Base-by-base conservation (phyloP, 1,284 basidiomycete species). In the Ustilago hordei region DNA sequence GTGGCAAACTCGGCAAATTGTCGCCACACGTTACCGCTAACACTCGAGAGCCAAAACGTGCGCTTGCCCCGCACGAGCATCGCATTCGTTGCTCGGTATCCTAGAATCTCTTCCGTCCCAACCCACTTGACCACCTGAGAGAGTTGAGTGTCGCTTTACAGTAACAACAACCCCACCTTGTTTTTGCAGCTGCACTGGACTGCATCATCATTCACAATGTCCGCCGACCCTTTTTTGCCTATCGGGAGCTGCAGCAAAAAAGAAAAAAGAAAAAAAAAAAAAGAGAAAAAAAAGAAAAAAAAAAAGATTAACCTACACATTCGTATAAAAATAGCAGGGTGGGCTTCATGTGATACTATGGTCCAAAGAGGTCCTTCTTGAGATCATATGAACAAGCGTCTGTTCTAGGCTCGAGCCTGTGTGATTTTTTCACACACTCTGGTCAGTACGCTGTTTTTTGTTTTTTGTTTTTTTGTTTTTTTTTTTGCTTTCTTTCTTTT, bases 361-460 rank as follows among this genome's bases (percentile, higher is more conserved):
- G 23, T 28, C 23, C 23, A 28, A 28, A 28, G 23, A 28, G 23
- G 23, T 36, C 12, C 19, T 60, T 39, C 36, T 39, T 39, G 58
- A 60, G 36, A 60, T 60, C 58, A 60, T 60, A 60, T 60, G 58
- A 60, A 60, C 48, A 28, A 28, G 23, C 23, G 23, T 28, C 23
- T 28, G 19, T 9, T 8, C 23, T 32, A 45, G 57, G 38, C 28
- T 50, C 28, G 13, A 1, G 8, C 6, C 13, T 50, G 41, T 17
- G n/a, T 17, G 15, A 39, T 0, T 11, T 54, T 54, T 32, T 54
- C 52, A 36, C 52, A 54, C 52, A n/a, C 34, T 36, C 52, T 9
- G 13, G 19, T 17, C 38, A 39, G 23, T 28, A 28, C 23, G 23
- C 23, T 28, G 3, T 28, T 28, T 45, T n/a, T 19, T 36, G 36